Conservation (phyloP, 2,329 filamentous ascomycete genomes). For the Grosmannia huntii region DNA sequence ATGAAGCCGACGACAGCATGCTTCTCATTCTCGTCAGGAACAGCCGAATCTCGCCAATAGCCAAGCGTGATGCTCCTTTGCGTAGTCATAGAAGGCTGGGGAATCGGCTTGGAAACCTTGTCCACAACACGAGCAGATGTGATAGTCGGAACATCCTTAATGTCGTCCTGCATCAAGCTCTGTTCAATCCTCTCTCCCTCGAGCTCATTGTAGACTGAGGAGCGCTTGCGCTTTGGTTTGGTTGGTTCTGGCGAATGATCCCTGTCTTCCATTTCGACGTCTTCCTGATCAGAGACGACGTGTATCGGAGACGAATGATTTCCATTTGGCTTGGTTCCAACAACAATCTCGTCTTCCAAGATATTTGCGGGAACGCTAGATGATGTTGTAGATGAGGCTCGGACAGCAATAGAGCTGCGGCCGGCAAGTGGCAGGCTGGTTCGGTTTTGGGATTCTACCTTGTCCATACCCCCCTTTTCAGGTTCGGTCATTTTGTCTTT, state of each 20-base stretch:
- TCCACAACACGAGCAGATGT: not conserved
- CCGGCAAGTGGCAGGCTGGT: conserved; percentile 22
- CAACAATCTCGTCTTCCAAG: conserved; percentile 40
- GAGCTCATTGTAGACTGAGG: conserved; percentile 34
- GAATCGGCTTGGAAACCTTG: not conserved
- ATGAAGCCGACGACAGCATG: conserved; percentile 52
- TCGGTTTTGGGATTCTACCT: conserved; percentile 16
- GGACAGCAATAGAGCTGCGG: not conserved
- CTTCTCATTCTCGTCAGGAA: conserved; percentile 34
- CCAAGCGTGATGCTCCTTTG: conserved; percentile 39
- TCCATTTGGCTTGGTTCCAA: conserved; percentile 29
- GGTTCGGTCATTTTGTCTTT: conserved; percentile 3
- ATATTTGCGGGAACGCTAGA: conserved; percentile 24
- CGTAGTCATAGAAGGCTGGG: not conserved
- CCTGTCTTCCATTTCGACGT: conserved; percentile 31
- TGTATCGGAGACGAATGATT: conserved; percentile 23
- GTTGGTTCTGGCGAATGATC: conserved; percentile 24
- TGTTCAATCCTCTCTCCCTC: conserved; percentile 34
- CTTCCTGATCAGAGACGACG: conserved; percentile 25
- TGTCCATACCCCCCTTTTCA: conserved; percentile 3
- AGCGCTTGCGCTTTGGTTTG: conserved; percentile 44
- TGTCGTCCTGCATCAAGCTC: conserved; percentile 12
- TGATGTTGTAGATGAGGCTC: conserved; percentile 19
- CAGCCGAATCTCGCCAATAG: conserved; percentile 46
- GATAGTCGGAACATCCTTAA: not conserved